phyloP scores from a whole-genome alignment of 305 asterid genomes.

The Caryopteris hybrid region DNA sequence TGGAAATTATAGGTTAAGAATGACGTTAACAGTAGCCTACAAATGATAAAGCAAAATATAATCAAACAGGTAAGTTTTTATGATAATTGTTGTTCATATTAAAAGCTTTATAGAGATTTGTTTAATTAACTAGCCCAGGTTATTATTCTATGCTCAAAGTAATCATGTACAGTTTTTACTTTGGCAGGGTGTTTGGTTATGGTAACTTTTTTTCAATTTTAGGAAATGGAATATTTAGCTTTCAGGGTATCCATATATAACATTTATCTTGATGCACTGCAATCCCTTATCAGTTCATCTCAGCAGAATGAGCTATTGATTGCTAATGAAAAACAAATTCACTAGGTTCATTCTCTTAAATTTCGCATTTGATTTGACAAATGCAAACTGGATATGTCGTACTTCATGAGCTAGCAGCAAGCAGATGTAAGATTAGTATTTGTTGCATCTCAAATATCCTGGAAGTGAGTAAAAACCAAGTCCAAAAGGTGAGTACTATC shows the following conservation, averaged over 20 bases:
- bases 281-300: neutral
- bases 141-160: neutral
- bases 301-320: neutral
- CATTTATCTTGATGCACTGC: neutral
- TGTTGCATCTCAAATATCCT: neutral
- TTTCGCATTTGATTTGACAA: neutral
- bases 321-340: neutral
- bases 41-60: neutral
- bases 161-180: neutral
- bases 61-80: slow-evolving; percentile 1
- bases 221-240: slow-evolving; percentile 1
- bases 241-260: neutral
- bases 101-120: neutral
- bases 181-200: neutral
- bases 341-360: neutral
- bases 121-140: neutral
- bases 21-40: neutral
- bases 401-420: neutral
- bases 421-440: neutral
- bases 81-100: neutral
- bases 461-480: neutral
- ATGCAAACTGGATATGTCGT: neutral
- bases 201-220: neutral
- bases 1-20: neutral
- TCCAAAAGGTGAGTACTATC: slow-evolving; percentile 7